Base-by-base conservation (phyloP, 2,329 filamentous ascomycete species). In the Penicillium oxalicum region DNA sequence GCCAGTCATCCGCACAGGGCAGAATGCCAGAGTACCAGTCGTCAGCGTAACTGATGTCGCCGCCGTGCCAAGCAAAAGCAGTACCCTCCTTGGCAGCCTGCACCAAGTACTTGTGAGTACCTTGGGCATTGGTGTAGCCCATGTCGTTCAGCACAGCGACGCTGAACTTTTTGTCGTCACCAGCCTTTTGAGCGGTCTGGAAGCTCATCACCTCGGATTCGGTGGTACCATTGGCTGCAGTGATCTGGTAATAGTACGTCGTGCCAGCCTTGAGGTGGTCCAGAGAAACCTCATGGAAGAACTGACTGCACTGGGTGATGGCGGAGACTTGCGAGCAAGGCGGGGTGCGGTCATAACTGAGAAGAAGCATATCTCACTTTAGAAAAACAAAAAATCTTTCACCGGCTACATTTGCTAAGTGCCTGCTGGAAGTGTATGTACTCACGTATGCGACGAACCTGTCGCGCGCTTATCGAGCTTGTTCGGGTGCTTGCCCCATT, bases 1-100 rank as follows among this genome's bases (percentile, higher is more conserved):
- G 71, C 74, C 74, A 77, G 55, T 68, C 64, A 45, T 67, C 62
- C 40, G 65, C 70, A 48, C 76, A 79, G 11, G 75, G 69, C 13
- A 78, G 59, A 45, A 78, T 75, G n/a, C 76, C 75, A 11, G 67
- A 70, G 44, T 71, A 76, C 74, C 74, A 77, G 57, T 77, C 72
- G 54, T 77, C 75, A 0, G 76, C 75, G 49, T 78, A 78, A 44
- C 64, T 70, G 47, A 78, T 64, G 51, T 78, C 76, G 42, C 76
- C 76, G 34, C 75, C 75, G 58, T 79, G 76, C 76, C 76, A 79
- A 26, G 71, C 72, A 54, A 79, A 78, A 3, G 70, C 70, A 13
- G 69, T 53, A n/a, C 71, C 73, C n/a, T 75, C 68, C n/a, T 70
- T 60, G 35, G 68, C 67, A 4, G 66, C 71, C 34, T 70, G 55